Evolutionary conservation across 2,329 filamentous ascomycete genomes (phyloP), one percentile per base, ranked within the genome.

Genomic region (Onygenales sp.): DNA sequence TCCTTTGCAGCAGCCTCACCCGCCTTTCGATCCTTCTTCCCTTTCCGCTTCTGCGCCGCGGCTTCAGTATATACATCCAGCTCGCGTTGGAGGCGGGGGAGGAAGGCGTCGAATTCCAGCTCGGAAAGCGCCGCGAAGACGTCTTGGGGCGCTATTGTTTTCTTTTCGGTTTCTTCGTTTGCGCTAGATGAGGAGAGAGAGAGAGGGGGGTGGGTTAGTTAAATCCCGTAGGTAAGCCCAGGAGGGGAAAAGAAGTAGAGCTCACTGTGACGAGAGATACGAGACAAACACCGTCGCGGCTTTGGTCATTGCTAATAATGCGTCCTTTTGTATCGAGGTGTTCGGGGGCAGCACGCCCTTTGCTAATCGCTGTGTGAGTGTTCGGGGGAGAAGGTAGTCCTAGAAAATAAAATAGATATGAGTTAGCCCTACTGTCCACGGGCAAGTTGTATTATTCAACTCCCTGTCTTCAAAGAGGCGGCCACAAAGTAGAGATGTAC

Each of bases 261-360:
- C 77, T 55, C 73, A 83, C 80, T 77, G 74, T 53, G 77, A 76
- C 54, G 80, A 78, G 47, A 84, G 69, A 64, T 84, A 84, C 56
- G 79, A 84, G 14, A 85, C 78, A 65, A 85, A 85, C 3, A 85
- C 82, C 3, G 82, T 85, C 32, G 82, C 82, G 56, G 80, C 80
- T 63, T 84, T 85, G 49, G 81, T 79, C 56, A 85, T 77, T 6
- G 82, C 82, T 13, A 83, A 69, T 3, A 84, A 69, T 9, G 82
- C 82, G 68, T 85, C 82, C 67, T 83, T 84, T 61, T 83, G 79
- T 42, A 85, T 81, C 47, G 79, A 77, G 13, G 82, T 85, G 65
- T 85, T 84, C 4, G 82, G 74, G 1, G 82, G 82, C 3, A 85
- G 72, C 6, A 83, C 80, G 53, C 81, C 78, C 67, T 84, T 84